phyloP scores from a whole-genome alignment of 495 filamentous ascomycete species.

The Alectoria sarmentosa region DNA sequence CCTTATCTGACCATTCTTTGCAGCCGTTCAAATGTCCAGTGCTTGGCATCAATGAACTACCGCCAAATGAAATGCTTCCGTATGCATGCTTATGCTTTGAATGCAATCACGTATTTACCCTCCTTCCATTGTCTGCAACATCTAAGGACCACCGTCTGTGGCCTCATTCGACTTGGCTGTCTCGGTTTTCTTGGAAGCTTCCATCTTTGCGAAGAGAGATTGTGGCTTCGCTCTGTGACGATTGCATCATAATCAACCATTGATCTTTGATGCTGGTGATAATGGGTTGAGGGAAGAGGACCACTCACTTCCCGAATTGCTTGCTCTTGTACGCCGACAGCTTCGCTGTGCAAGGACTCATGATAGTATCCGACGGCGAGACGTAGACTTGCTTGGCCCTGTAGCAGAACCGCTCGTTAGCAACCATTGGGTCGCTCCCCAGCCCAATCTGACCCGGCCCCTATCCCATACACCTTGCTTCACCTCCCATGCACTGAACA shows the following conservation, averaged over 20 bases:
- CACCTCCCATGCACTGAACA: not conserved
- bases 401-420: not conserved
- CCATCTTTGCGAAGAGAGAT: slow-evolving; percentile 56
- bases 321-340: slow-evolving; percentile 76
- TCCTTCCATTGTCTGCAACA: not conserved
- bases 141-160: not conserved
- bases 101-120: not conserved
- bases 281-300: not conserved
- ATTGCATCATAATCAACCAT: slow-evolving; percentile 12
- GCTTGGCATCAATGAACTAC: not conserved
- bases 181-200: slow-evolving; percentile 40
- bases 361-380: slow-evolving; percentile 87
- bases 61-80: not conserved
- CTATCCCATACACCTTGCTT: not conserved
- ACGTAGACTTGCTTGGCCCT: slow-evolving; percentile 60
- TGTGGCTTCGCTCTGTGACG: slow-evolving; percentile 49
- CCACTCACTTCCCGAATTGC: slow-evolving; percentile 60
- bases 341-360: slow-evolving; percentile 92
- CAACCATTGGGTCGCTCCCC: no score
- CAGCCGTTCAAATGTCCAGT: not conserved
- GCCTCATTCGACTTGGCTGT: not conserved
- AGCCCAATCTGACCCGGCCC: no score
- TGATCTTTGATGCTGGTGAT: not conserved
- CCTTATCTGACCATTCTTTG: not conserved
- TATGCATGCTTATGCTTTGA: not conserved